Evolutionary conservation across 2,329 filamentous ascomycete species (phyloP), one percentile per base, ranked within the genome.

Genomic region (Setomelanomma holmii): DNA sequence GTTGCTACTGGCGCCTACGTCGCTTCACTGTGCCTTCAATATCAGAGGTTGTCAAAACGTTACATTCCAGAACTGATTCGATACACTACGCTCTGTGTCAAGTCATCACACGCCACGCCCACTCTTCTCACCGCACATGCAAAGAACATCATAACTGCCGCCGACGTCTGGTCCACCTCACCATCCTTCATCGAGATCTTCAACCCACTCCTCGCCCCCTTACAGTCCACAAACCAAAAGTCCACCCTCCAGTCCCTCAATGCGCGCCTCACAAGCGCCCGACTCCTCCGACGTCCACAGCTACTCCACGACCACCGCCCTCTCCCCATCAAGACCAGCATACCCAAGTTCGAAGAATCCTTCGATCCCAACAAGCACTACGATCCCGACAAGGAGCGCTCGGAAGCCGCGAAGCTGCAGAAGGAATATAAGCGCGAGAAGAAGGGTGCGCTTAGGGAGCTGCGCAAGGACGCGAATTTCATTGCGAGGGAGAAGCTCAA

Each of bases 351-450:
- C 78, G 95, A 98, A 78, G 93, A 97, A 73, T 84, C 85, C 51
- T 99, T 92, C 84, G 95, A 96, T 75, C 95, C 95, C 3, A 86
- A 90, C 79, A 93, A 92, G 79, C 95, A 98, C 83, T 98, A 99
- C 84, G 96, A 99, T 72, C 92, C 92, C 1, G 90, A 99, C 76
- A 88, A 88, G 63, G 92, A 96, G 76, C 90, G 95, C 27, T 88
- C 90, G 19, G 92, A 97, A 70, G 78, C 89, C 56, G 87, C 87
- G 70, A 95, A 93, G 76, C 84, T 99, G 69, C 88, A 87, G 78
- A 88, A 88, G 57, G 93, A 98, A 80, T 90, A 93, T 84, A 96
- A 96, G 86, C 86, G 89, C 71, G 95, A 99, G 83, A 85, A 86
- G 75, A 99, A 99, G 85, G 93, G 93, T 1, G 93, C 93, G 5